A percentile compares a stretch with the other conserved stretches of the same genome.
Evolutionary conservation across 495 filamentous ascomycete genomes (phyloP).

Genomic region (Penicillium pancosmium): DNA sequence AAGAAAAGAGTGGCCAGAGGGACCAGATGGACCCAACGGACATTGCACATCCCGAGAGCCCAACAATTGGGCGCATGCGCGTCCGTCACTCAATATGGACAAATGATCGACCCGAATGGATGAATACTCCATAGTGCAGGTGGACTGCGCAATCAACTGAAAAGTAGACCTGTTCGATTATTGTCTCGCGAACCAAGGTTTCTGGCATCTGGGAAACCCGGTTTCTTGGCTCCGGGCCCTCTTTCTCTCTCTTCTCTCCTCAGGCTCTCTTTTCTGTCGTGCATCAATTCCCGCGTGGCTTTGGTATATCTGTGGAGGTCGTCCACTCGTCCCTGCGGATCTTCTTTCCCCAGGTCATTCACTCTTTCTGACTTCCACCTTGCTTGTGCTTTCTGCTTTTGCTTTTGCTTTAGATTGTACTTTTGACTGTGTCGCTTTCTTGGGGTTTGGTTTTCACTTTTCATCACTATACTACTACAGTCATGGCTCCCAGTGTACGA

Average conservation of each 20-base stretch:
- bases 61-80: neutral
- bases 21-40: neutral
- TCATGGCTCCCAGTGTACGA: slow-evolving; percentile 34
- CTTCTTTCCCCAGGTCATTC: slow-evolving; percentile 20
- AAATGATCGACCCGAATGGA: slow-evolving; percentile 4
- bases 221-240: neutral
- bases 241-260: too few relatives aligned
- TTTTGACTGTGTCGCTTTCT: neutral
- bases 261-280: neutral
- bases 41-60: neutral
- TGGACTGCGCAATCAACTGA: slow-evolving; percentile 1
- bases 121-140: neutral
- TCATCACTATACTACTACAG: slow-evolving; percentile 3
- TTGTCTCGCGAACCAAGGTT: slow-evolving; percentile 1
- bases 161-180: slow-evolving; percentile 1
- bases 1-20: too few relatives aligned
- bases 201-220: neutral
- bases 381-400: slow-evolving; percentile 8
- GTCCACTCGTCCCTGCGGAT: slow-evolving; percentile 20
- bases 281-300: slow-evolving; percentile 8
- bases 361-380: slow-evolving; percentile 12
- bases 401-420: neutral
- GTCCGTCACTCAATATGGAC: neutral
- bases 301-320: slow-evolving; percentile 16
- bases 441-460: neutral